These are phyloP conservation scores for Kazachstania sp. DNA, from an alignment of 1,139 yeast genomes.

Conservation along the genomic window DNA sequence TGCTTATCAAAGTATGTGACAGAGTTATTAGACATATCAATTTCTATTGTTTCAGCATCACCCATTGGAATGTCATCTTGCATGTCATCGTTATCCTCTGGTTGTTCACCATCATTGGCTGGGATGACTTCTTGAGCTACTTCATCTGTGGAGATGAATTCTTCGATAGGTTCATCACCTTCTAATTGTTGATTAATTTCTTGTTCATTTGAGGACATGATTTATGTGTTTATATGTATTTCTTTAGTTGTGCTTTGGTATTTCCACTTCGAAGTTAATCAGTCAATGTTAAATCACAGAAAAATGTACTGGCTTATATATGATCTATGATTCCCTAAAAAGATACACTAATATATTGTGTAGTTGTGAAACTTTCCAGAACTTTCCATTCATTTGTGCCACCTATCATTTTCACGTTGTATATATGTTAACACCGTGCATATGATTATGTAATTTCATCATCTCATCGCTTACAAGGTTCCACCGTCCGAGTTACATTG, in stretches of 20 bases:
- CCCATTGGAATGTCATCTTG: constrained; percentile 30
- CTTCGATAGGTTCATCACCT: constrained; percentile 34
- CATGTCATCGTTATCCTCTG: constrained; percentile 38
- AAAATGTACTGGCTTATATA: no score
- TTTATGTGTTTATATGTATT: background rate
- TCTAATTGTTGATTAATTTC: background rate
- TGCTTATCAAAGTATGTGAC: constrained; percentile 84
- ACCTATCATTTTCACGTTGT: no score
- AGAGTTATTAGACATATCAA: constrained; percentile 83
- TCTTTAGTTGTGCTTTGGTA: background rate
- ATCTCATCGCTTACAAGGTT: no score
- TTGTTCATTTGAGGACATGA: constrained; percentile 1
- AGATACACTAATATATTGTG: no score
- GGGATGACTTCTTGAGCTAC: constrained; percentile 52
- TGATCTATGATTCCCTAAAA: no score
- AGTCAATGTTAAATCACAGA: background rate
- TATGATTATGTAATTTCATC: no score
- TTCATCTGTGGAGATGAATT: constrained; percentile 47
- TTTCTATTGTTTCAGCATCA: constrained; percentile 40
- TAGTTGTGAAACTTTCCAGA: no score
- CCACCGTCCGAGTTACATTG: no score
- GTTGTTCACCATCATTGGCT: constrained; percentile 33
- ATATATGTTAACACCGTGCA: no score
- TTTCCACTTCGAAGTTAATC: background rate
- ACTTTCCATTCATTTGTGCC: no score